A percentile compares a stretch with the other conserved stretches of the same genome.
Evolutionary conservation across 805 yeast genomes (phyloP).

Genomic region (Sugiyamaella valdiviana): DNA sequence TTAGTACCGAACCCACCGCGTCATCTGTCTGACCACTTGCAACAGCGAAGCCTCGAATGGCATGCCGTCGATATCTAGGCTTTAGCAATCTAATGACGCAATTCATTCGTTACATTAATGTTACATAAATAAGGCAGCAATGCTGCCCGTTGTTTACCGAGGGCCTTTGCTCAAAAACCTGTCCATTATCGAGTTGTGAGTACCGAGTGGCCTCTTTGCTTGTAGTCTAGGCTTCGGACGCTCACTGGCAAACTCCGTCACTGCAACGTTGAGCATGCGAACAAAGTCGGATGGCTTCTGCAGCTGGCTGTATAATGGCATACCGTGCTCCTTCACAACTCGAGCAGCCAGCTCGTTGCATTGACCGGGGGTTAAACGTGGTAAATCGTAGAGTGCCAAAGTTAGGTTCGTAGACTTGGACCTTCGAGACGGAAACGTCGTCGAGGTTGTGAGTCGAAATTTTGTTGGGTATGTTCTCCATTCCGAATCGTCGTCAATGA

Average conservation of each 20-base stretch:
- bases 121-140: too few species aligned
- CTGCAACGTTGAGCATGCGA: neutral
- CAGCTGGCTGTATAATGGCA: neutral
- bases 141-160: too few species aligned
- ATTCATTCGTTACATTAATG: neutral
- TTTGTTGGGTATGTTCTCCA: slow-evolving; percentile 24
- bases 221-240: neutral
- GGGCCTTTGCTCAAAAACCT: neutral
- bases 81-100: neutral
- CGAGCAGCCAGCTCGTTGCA: neutral
- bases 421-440: neutral
- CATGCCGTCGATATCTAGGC: too few species aligned
- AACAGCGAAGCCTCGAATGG: too few species aligned
- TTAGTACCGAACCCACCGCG: neutral
- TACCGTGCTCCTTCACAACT: neutral
- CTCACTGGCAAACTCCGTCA: neutral
- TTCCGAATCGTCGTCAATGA: slow-evolving; percentile 16
- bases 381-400: neutral
- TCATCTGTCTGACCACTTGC: neutral
- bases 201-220: neutral
- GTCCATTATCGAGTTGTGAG: neutral
- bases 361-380: neutral
- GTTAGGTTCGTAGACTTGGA: neutral
- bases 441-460: slow-evolving; percentile 12
- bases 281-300: neutral